Percentiles rank a stretch among this genome's conserved stretches.
These are phyloP conservation scores for Cercospora sojina DNA, from an alignment of 2,329 filamentous ascomycete species.

Conservation along the genomic window DNA sequence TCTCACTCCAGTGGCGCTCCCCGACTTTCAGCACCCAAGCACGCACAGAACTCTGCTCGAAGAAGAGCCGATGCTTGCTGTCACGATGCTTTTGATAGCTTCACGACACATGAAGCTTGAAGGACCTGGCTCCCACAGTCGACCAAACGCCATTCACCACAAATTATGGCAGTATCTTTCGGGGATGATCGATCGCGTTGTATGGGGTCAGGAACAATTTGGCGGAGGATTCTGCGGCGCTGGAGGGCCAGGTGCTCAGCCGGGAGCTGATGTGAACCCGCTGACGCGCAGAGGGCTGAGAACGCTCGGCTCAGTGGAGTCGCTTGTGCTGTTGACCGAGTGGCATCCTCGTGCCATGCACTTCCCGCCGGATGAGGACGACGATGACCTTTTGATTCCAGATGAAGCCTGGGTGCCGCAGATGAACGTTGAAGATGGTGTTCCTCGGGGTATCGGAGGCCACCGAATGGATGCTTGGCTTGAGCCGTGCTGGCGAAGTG, in stretches of 20 bases:
- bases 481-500: constrained; percentile 86
- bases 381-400: constrained; percentile 63
- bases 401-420: constrained; percentile 65
- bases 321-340: constrained; percentile 88
- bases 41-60: constrained; percentile 77
- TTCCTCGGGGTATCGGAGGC: constrained; percentile 66
- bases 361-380: constrained; percentile 73
- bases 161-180: constrained; percentile 93
- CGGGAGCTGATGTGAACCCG: constrained; percentile 64
- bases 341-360: constrained; percentile 95
- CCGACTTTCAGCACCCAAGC: constrained; percentile 80
- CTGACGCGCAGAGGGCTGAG: constrained; percentile 66
- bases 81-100: constrained; percentile 87
- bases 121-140: constrained; percentile 76
- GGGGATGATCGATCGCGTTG: constrained; percentile 89
- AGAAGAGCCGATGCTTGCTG: constrained; percentile 88
- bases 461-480: constrained; percentile 92
- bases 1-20: constrained; percentile 88
- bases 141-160: constrained; percentile 89
- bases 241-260: constrained; percentile 53
- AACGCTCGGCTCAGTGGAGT: constrained; percentile 91
- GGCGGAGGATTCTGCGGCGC: constrained; percentile 82
- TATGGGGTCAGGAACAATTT: constrained; percentile 96
- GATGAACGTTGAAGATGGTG: constrained; percentile 57
- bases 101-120: constrained; percentile 80